phyloP scores from a whole-genome alignment of 208 protist species.

The Leishmania amazonensis region DNA sequence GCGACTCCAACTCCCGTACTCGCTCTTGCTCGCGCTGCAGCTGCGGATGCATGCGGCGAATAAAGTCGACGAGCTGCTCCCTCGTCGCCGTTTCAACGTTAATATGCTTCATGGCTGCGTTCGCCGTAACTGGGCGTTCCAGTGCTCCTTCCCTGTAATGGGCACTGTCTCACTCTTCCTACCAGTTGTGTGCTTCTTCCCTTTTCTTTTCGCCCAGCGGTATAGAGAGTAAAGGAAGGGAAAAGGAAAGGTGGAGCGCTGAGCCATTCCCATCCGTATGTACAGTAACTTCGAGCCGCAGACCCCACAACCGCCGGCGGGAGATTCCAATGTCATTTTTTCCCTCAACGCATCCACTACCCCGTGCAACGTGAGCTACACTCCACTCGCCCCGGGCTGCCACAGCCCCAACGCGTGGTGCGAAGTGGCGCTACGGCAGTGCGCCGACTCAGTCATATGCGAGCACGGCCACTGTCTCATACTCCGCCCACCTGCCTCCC shows the following conservation, averaged over 20 bases:
- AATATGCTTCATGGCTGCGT: slow-evolving; percentile 33
- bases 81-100: slow-evolving; percentile 42
- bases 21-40: slow-evolving; percentile 32
- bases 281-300: not conserved
- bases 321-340: not conserved
- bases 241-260: not conserved
- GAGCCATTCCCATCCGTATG: not conserved
- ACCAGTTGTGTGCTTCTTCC: not conserved
- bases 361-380: not conserved
- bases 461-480: not conserved
- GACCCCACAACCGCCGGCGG: not conserved
- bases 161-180: not conserved
- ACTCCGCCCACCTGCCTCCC: not conserved
- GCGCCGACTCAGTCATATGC: not conserved
- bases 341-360: not conserved
- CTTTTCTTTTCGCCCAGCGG: not conserved
- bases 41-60: slow-evolving; percentile 50
- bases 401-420: not conserved
- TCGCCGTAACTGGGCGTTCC: not conserved
- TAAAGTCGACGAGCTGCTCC: slow-evolving; percentile 68
- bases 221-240: not conserved
- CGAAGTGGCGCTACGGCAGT: not conserved
- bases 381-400: not conserved
- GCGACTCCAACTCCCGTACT: slow-evolving; percentile 43
- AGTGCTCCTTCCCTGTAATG: not conserved